Evolutionary conservation across 106 monocot genomes (phyloP), one percentile per base, ranked within the genome.

Genomic region (Allium sativum): DNA sequence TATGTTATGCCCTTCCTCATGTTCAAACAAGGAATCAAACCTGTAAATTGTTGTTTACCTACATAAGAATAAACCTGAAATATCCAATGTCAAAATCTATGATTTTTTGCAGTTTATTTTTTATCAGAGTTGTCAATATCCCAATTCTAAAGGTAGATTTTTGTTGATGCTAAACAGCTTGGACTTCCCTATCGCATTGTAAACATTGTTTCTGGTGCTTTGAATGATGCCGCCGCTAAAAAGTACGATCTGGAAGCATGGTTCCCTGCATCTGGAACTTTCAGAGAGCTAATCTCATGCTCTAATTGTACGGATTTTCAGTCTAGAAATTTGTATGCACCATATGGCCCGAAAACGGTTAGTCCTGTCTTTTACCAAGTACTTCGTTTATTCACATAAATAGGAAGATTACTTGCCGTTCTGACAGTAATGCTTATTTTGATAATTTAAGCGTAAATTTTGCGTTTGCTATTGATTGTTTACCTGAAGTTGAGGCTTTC

Each of bases 141-240:
- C 31, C 31, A 31, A 31, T 31, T 31, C 5, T 31, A 5, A 31
- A 31, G 31, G 31, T 31, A 3, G 31, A 31, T 31, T 31, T 31
- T 5, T 31, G 31, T 31, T 31, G 31, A 31, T 31, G 31, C 31
- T 31, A 31, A 40, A 59, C 73, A 91, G 96, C 68, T 96, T 22
- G 80, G 80, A 14, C 43, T 96, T 42, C 96, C 96, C 12, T 96
- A 91, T 60, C 96, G 82, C 80, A 48, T 96, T 56, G 90, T 91
- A 12, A 67, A 90, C 9, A 96, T 96, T 55, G 96, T 96, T 9
- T 91, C 96, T 21, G 96, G 96, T 58, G 96, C 96, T 51, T 58
- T 96, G 71, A 96, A 96, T 70, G 96, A 96, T 84, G 96, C 96
- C n/a, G 90, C 96, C 48, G 96, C 96, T 9, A 96, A 96, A 70